phyloP scores from a whole-genome alignment of 2,329 filamentous ascomycete species.

The Esteya vermicola region DNA sequence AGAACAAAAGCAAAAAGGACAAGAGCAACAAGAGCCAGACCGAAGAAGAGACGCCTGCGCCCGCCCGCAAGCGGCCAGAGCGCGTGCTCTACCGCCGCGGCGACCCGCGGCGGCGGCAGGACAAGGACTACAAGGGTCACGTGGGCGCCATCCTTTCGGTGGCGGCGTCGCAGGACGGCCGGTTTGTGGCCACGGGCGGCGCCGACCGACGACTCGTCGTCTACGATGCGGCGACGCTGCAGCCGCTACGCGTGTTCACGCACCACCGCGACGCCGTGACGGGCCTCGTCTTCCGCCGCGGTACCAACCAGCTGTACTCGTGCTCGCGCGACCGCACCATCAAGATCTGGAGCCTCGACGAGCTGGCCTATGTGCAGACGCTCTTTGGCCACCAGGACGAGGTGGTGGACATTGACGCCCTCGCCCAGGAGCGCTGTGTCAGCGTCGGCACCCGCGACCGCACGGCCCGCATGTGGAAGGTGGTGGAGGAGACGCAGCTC shows the following conservation, averaged over 20 bases:
- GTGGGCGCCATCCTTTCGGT: conserved; percentile 68
- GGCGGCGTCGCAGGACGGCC: conserved; percentile 77
- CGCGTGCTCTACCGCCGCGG: conserved; percentile 50
- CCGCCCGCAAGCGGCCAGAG: conserved; percentile 46
- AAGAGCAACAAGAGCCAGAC: not conserved
- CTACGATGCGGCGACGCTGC: conserved; percentile 70
- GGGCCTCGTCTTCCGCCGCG: conserved; percentile 69
- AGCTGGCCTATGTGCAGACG: conserved; percentile 88
- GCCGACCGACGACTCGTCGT: conserved; percentile 73
- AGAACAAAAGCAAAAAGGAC: conserved; percentile 13
- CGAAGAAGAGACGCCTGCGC: conserved; percentile 18
- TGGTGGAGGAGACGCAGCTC: conserved; percentile 86
- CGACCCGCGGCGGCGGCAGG: conserved; percentile 42
- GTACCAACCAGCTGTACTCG: conserved; percentile 85
- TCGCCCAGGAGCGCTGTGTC: conserved; percentile 77
- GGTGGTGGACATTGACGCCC: conserved; percentile 69
- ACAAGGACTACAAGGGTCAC: conserved; percentile 61
- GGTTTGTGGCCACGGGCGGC: conserved; percentile 82
- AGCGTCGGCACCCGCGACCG: conserved; percentile 84
- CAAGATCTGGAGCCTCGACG: conserved; percentile 88
- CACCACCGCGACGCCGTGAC: conserved; percentile 85
- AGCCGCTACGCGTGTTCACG: conserved; percentile 69
- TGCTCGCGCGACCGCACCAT: conserved; percentile 83
- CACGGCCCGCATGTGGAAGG: conserved; percentile 89
- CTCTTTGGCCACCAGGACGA: conserved; percentile 92